Evolutionary conservation across 2,329 filamentous ascomycete species (phyloP), one percentile per base, ranked within the genome.

Genomic region (Huntiella abstrusa): DNA sequence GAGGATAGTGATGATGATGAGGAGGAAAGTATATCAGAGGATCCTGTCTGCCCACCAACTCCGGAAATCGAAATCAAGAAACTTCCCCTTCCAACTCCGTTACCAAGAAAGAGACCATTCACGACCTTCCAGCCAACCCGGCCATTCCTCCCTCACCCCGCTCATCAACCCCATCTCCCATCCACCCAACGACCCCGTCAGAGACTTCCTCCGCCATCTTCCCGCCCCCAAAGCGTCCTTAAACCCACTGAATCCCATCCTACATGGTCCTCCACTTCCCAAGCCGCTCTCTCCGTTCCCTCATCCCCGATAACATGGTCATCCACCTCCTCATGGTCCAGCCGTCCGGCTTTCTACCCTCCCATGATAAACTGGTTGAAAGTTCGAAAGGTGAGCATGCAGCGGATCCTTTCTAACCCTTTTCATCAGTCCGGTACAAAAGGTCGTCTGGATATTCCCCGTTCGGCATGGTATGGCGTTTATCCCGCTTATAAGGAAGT

Each of bases 271-370:
- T 41, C 19, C 40, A 32, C 40, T 7, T 32, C 15, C 15, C 17
- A 11, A 5, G 28, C 40, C 1, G n/a, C 12, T 22, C 5, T 13
- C 40, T 13, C 37, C 13, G 2, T 34, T 2, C 32, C 47, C 5
- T 32, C 36, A 15, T 36, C 70, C 3, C 54, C 58, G 1, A 57
- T 67, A 3, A 59, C 60, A 1, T 59, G 55, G 45, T 7, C 15
- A 12, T 33, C 40, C 47, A 8, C 41, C 44, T 12, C 17, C 16
- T 10, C 22, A 8, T 10, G 8, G 22, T 28, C 22, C 8, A 1
- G 22, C 22, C 22, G 22, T 28, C 8, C 22, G 1, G 8, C 22
- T 28, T 41, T 47, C 11, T 34, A 44, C 13, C 22, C 46, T 16
- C 37, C 39, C 19, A 35, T 45, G 8, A 43, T 47, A 4, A 33